Conservation (phyloP, 2,329 filamentous ascomycete genomes). For the Drechslera avenae region DNA sequence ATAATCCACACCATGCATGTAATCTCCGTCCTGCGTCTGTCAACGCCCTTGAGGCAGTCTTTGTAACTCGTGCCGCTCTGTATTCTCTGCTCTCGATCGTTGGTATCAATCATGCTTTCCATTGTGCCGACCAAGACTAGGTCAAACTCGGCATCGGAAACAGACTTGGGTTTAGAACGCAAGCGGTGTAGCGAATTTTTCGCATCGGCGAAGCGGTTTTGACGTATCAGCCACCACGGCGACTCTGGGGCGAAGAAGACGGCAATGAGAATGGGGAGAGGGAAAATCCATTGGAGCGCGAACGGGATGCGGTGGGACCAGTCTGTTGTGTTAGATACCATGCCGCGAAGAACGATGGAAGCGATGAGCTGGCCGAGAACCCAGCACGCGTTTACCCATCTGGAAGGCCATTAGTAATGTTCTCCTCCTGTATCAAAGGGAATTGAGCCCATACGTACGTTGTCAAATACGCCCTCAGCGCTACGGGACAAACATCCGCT, state of each 20-base stretch:
- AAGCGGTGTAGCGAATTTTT: conserved; percentile 47
- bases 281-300: conserved; percentile 61
- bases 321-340: conserved; percentile 62
- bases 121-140: background rate
- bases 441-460: conserved; percentile 56
- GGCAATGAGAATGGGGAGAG: conserved; percentile 65
- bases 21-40: conserved; percentile 78
- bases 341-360: conserved; percentile 68
- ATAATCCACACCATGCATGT: conserved; percentile 56
- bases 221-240: conserved; percentile 74
- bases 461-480: conserved; percentile 59
- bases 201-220: conserved; percentile 64
- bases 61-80: conserved; percentile 68
- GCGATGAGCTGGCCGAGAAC: conserved; percentile 66
- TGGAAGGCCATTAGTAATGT: background rate
- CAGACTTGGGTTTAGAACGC: conserved; percentile 12
- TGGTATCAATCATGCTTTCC: conserved; percentile 79
- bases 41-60: conserved; percentile 80
- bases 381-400: conserved; percentile 38
- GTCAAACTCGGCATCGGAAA: conserved; percentile 14
- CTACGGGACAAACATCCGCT: conserved; percentile 67
- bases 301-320: conserved; percentile 69
- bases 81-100: conserved; percentile 73
- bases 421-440: background rate
- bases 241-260: conserved; percentile 70